phyloP scores from a whole-genome alignment of 179 eudicot genomes.

The Nepenthes alata region DNA sequence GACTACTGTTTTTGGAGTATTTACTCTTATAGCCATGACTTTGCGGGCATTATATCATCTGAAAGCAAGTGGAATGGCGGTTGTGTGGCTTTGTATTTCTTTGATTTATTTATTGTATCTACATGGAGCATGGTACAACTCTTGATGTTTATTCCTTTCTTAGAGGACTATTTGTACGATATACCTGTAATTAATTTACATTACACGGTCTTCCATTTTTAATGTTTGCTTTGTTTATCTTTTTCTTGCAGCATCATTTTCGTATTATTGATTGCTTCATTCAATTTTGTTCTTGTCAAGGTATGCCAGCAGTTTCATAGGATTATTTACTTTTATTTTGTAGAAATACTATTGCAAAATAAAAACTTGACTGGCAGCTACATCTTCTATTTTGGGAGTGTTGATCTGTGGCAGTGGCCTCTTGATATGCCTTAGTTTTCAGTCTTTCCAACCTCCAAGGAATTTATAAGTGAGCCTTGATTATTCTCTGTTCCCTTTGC shows the following conservation, averaged over 20 bases:
- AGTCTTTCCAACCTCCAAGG: no score
- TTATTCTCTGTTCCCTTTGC: no score
- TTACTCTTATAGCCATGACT: constrained; percentile 47
- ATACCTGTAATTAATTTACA: no score
- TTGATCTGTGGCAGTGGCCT: no score
- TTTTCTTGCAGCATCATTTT: constrained; percentile 50
- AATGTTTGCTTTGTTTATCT: constrained; percentile 1
- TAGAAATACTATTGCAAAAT: constrained; percentile 1
- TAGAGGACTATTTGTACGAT: no score
- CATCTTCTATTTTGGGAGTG: no score
- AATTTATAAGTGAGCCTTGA: no score
- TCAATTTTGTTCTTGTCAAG: constrained; percentile 79
- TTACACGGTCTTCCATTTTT: neutral
- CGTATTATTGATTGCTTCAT: constrained; percentile 53
- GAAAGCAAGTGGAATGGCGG: constrained; percentile 68
- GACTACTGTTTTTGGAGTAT: constrained; percentile 53
- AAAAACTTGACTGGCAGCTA: no score
- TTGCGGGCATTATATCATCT: constrained; percentile 37
- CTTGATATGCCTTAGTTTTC: no score
- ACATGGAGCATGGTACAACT: constrained; percentile 81
- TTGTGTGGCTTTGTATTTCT: constrained; percentile 71
- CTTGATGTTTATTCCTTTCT: neutral
- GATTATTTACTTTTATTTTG: neutral
- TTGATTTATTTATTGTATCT: constrained; percentile 59
- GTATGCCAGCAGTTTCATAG: constrained; percentile 21